Base-by-base conservation (phyloP, 208 protist species). In the Wallacemonas sp. region DNA sequence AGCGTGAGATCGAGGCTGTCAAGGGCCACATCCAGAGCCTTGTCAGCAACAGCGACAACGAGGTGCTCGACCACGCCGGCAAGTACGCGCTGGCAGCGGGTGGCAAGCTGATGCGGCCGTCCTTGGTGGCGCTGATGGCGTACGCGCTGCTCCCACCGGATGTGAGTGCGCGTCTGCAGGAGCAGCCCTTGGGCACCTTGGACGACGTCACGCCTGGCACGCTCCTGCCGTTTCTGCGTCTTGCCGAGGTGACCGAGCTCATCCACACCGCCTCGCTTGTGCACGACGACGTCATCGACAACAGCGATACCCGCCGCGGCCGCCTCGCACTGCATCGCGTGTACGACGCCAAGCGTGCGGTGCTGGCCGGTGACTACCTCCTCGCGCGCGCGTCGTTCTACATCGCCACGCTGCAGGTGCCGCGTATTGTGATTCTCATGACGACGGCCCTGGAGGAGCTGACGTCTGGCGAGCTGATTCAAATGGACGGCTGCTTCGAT, bases 211-310 rank as follows among this genome's bases (percentile, higher is more conserved):
- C 76, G 16, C 72, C 81, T 0, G 78, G 76, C 21, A 83, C 84
- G 0, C 79, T 95, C 26, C 77, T 74, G 16, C 82, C 83, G 4
- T 90, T 93, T 55, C 68, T 95, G 27, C 83, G 83, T 21, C 81
- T 98, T 32, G 96, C 94, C 4, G 95, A 98, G 68, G 91, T 98
- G 54, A 98, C 93, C 17, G 96, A 99, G 76, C 92, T 99, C 61
- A 98, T 99, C 36, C 97, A 99, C 83, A 96, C 93, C 1, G 97
- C 97, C 21, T 96, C 87, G 23, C 87, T 99, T 12, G 84, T 99
- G n/a, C 97, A 99, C 64, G 97, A 99, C 70, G 97, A 99, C 74
- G 95, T 99, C 14, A 92, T 99, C 57, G 97, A 99, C 66, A 85
- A 94, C 24, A 89, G 92, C 26, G 85, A 93, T 38, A 98, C 87